Percentiles rank a stretch among this genome's conserved stretches.
Evolutionary conservation across 2,329 filamentous ascomycete species (phyloP).

Genomic region (Cytospora chrysosperma): DNA sequence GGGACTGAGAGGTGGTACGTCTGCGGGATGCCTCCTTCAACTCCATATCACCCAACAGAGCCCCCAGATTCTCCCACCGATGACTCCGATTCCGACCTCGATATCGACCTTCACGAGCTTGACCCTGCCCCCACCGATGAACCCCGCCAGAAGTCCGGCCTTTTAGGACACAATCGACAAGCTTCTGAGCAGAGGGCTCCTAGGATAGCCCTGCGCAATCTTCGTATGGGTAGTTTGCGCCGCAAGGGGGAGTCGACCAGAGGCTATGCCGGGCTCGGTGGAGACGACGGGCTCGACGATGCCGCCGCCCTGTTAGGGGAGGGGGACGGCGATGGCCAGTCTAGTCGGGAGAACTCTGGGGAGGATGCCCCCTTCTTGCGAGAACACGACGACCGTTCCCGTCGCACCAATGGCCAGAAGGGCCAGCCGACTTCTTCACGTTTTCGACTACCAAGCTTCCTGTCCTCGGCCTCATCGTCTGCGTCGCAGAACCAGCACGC

Average conservation of each 20-base stretch:
- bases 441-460: conserved; percentile 67
- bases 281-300: conserved; percentile 63
- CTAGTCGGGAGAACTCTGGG: conserved; percentile 49
- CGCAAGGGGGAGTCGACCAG: conserved; percentile 54
- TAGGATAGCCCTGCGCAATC: conserved; percentile 68
- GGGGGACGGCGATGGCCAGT: conserved; percentile 45
- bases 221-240: conserved; percentile 65
- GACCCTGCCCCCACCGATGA: conserved; percentile 54
- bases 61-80: conserved; percentile 63
- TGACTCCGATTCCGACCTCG: conserved; percentile 76
- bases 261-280: conserved; percentile 61
- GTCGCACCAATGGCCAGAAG: conserved; percentile 41
- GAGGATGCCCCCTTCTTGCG: conserved; percentile 76
- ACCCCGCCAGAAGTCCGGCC: conserved; percentile 29
- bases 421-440: conserved; percentile 44
- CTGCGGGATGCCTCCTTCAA: conserved; percentile 58
- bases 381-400: conserved; percentile 34
- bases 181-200: conserved; percentile 47
- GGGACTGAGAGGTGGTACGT: conserved; percentile 17
- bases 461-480: conserved; percentile 42
- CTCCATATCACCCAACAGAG: conserved; percentile 53
- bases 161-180: conserved; percentile 51
- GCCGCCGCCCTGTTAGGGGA: conserved; percentile 59
- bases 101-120: conserved; percentile 77
- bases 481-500: conserved; percentile 41